Conservation (phyloP, 2,329 filamentous ascomycete genomes). For the Zymoseptoria pseudotritici region DNA sequence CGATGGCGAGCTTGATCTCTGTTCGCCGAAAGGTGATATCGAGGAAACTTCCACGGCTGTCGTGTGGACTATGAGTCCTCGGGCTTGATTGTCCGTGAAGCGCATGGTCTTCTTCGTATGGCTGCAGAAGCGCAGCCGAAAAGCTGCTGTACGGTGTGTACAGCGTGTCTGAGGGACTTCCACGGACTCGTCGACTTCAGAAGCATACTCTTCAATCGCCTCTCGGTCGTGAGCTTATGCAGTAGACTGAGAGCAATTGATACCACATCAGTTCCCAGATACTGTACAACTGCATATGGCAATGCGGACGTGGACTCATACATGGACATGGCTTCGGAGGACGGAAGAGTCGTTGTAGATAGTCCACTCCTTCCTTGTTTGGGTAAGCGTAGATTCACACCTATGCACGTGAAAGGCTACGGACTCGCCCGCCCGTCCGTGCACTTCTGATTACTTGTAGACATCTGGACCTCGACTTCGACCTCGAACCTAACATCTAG, state of each 20-base stretch:
- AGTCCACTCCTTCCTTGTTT: background rate
- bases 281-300: background rate
- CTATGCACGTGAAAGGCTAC: background rate
- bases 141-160: no score
- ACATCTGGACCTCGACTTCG: background rate
- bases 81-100: background rate
- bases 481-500: background rate
- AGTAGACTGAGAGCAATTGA: background rate
- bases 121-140: no score
- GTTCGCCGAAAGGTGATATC: background rate
- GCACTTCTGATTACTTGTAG: background rate
- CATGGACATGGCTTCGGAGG: background rate
- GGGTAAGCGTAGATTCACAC: background rate
- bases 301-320: background rate
- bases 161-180: no score
- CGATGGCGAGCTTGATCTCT: background rate
- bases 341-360: background rate
- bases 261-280: background rate
- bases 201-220: background rate
- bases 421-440: background rate
- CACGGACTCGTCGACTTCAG: no score
- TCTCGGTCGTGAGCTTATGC: background rate
- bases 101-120: background rate
- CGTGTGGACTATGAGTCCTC: background rate
- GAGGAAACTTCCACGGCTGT: background rate